A percentile compares a stretch with the other conserved stretches of the same genome.
phyloP scores from a whole-genome alignment of 129 eudicot genomes.

The Arctium minus region DNA sequence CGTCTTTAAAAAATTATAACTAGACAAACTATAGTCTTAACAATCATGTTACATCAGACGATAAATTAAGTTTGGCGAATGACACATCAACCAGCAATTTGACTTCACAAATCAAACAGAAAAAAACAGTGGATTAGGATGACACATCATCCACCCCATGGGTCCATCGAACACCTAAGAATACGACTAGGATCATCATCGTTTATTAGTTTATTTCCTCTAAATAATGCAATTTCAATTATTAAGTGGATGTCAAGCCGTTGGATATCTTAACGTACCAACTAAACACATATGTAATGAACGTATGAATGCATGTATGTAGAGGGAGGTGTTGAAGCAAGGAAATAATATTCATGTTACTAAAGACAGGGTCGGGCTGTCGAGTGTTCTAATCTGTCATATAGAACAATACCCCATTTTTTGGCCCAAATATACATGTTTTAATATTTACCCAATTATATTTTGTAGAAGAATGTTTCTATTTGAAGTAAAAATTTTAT shows the following conservation, averaged over 20 bases:
- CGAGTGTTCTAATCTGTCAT: no score
- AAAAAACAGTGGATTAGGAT: conserved; percentile 3
- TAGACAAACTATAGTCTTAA: not conserved
- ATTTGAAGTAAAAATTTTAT: no score
- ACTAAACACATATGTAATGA: no score
- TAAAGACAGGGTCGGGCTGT: no score
- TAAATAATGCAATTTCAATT: not conserved
- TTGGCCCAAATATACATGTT: no score
- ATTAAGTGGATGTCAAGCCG: not conserved
- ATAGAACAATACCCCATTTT: no score
- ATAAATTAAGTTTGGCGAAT: not conserved
- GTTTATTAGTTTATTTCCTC: not conserved
- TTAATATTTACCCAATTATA: no score
- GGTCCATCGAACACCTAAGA: conserved; percentile 14
- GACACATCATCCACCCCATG: conserved; percentile 5
- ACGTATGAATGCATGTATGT: no score
- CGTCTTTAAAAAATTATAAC: no score
- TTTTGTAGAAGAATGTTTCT: no score
- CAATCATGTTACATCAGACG: not conserved
- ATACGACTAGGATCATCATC: not conserved
- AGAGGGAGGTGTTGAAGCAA: not conserved
- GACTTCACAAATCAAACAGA: not conserved
- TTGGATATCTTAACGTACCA: not conserved
- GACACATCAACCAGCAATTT: not conserved
- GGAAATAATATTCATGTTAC: no score